Percentiles rank a stretch among this genome's conserved stretches.
These are phyloP conservation scores for Dipteronia sinensis DNA, from an alignment of 345 rosid genomes.

Conservation along the genomic window DNA sequence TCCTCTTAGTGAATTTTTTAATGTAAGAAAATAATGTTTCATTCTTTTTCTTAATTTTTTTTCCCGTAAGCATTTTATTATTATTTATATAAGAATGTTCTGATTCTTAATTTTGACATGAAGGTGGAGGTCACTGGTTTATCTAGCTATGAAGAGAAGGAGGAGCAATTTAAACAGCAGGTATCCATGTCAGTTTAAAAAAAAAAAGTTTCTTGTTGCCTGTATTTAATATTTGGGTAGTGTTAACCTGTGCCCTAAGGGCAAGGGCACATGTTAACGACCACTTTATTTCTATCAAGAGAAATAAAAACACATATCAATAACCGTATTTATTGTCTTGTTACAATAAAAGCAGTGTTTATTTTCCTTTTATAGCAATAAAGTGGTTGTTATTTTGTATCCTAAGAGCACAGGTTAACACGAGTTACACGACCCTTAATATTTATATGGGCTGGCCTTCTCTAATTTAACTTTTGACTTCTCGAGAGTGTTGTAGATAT, in stretches of 20 bases:
- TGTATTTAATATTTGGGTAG: background rate
- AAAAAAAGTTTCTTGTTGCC: background rate
- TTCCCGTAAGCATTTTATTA: background rate
- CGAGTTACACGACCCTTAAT: too few species aligned
- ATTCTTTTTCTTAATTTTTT: background rate
- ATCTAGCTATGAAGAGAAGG: conserved; percentile 75
- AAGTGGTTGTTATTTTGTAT: too few species aligned
- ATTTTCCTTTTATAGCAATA: too few species aligned
- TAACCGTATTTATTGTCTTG: too few species aligned
- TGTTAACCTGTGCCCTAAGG: too few species aligned
- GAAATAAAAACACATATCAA: too few species aligned
- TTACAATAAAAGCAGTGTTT: too few species aligned
- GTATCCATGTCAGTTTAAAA: conserved; percentile 30
- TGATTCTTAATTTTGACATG: conserved; percentile 18
- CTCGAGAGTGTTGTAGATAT: background rate
- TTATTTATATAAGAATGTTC: conserved; percentile 10
- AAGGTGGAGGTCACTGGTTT: conserved; percentile 87
- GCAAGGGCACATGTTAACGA: too few species aligned
- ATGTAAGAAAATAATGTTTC: conserved; percentile 43
- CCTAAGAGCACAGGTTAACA: too few species aligned
- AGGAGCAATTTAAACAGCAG: conserved; percentile 76
- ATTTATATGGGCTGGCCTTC: background rate
- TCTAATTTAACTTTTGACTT: background rate
- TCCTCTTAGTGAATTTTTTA: conserved; percentile 80
- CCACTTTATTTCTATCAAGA: too few species aligned